These are phyloP conservation scores for Cystobasidiaceae sp. DNA, from an alignment of 1,284 basidiomycete genomes.

Conservation along the genomic window DNA sequence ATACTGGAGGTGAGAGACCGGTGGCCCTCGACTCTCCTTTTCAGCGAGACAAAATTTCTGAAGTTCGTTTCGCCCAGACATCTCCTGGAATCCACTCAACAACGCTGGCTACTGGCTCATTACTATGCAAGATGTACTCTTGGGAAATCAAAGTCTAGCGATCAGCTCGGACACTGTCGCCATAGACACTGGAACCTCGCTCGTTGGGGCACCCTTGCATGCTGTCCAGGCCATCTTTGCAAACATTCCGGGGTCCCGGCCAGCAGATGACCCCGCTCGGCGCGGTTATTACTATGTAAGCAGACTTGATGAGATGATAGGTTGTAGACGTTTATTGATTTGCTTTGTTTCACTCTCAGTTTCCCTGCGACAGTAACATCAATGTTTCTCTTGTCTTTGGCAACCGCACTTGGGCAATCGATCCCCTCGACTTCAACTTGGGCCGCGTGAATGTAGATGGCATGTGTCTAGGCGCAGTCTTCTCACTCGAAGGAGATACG, in stretches of 20 bases:
- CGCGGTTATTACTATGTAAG: conserved; percentile 71
- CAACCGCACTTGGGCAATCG: conserved; percentile 67
- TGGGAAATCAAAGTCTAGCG: conserved; percentile 19
- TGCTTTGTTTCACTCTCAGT: conserved; percentile 49
- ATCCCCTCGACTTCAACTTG: conserved; percentile 70
- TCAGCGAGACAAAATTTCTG: too few relatives aligned
- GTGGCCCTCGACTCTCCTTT: conserved; percentile 64
- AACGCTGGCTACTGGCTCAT: conserved; percentile 61
- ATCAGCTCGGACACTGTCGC: conserved; percentile 46
- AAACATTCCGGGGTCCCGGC: conserved; percentile 62
- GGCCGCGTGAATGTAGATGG: conserved; percentile 53
- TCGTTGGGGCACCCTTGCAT: conserved; percentile 68
- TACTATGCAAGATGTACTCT: conserved; percentile 48
- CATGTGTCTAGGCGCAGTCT: conserved; percentile 79
- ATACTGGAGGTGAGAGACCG: conserved; percentile 65
- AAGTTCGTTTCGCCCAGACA: conserved; percentile 52
- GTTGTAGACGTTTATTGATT: too few relatives aligned
- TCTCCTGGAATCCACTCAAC: conserved; percentile 66
- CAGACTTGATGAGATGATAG: conserved; percentile 41
- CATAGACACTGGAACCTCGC: conserved; percentile 62
- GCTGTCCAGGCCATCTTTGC: conserved; percentile 63
- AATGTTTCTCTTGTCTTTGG: conserved; percentile 68
- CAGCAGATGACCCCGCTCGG: conserved; percentile 46
- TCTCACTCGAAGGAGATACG: conserved; percentile 58
- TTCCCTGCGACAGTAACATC: conserved; percentile 64